Percentiles rank a stretch among this genome's conserved stretches.
phyloP scores from a whole-genome alignment of 805 yeast genomes.

The Peterozyma toletana region DNA sequence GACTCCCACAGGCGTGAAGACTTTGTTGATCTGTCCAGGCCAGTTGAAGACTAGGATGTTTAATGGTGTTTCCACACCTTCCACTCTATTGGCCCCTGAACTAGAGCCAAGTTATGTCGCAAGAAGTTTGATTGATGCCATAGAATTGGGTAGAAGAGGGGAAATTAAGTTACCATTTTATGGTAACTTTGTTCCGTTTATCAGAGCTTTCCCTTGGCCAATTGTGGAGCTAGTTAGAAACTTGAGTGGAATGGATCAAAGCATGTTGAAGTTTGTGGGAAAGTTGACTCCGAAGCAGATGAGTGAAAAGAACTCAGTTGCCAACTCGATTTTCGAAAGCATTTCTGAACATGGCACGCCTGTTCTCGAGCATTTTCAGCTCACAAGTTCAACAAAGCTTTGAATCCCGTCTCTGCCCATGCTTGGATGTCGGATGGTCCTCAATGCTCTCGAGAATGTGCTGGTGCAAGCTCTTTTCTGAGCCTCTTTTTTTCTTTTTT shows the following conservation, averaged over 20 bases:
- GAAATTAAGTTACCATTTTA: slow-evolving; percentile 72
- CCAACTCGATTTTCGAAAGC: too few relatives aligned
- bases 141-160: slow-evolving; percentile 57
- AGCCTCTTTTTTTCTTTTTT: too few relatives aligned
- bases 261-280: slow-evolving; percentile 25
- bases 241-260: slow-evolving; percentile 61
- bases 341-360: too few relatives aligned
- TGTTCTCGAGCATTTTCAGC: too few relatives aligned
- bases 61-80: slow-evolving; percentile 66
- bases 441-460: too few relatives aligned
- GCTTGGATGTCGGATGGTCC: too few relatives aligned
- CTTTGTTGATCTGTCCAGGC: slow-evolving; percentile 81
- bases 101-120: slow-evolving; percentile 68
- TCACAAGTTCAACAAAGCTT: too few relatives aligned
- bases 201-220: slow-evolving; percentile 71
- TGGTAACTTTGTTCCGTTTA: slow-evolving; percentile 64
- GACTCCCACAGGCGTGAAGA: slow-evolving; percentile 48
- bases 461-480: too few relatives aligned
- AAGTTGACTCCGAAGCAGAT: background rate
- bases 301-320: too few relatives aligned
- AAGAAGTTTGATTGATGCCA: slow-evolving; percentile 40
- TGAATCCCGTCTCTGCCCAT: too few relatives aligned
- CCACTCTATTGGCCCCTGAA: slow-evolving; percentile 73
- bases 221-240: slow-evolving; percentile 45
- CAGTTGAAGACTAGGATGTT: slow-evolving; percentile 77